Conservation (phyloP, 371 early-diverging fungal species). For the Rhizomucor pusillus region DNA sequence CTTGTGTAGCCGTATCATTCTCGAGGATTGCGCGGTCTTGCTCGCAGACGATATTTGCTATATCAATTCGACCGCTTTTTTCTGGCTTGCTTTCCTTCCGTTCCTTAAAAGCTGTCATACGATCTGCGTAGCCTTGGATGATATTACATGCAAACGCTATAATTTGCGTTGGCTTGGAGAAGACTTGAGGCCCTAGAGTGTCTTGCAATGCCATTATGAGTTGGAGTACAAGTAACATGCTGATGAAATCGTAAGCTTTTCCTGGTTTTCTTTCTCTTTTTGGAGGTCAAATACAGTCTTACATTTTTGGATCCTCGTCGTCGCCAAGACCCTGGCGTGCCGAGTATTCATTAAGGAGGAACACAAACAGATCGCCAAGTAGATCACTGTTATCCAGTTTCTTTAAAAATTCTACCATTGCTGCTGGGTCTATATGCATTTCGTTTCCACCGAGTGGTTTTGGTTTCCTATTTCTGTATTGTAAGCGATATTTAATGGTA, state of each 20-base stretch:
- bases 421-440: constrained; percentile 51
- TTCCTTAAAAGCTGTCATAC: constrained; percentile 13
- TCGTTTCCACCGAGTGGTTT: constrained; percentile 45
- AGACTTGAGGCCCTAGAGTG: constrained; percentile 68
- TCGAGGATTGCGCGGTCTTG: constrained; percentile 23
- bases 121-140: constrained; percentile 44
- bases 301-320: constrained; percentile 41
- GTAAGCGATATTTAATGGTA: neutral
- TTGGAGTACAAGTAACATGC: constrained; percentile 53
- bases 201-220: constrained; percentile 68
- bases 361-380: constrained; percentile 73
- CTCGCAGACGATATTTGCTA: constrained; percentile 31
- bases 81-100: neutral
- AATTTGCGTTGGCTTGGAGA: constrained; percentile 77
- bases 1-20: constrained; percentile 51
- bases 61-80: constrained; percentile 18
- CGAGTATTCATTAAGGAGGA: constrained; percentile 70
- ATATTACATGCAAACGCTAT: constrained; percentile 75
- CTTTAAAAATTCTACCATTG: constrained; percentile 63
- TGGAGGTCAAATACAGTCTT: constrained; percentile 13
- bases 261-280: neutral
- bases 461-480: constrained; percentile 16
- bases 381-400: constrained; percentile 51
- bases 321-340: constrained; percentile 36
- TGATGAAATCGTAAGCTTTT: constrained; percentile 12